Conservation (phyloP, 1,139 yeast species). For the Saccharomyces hybrid region DNA sequence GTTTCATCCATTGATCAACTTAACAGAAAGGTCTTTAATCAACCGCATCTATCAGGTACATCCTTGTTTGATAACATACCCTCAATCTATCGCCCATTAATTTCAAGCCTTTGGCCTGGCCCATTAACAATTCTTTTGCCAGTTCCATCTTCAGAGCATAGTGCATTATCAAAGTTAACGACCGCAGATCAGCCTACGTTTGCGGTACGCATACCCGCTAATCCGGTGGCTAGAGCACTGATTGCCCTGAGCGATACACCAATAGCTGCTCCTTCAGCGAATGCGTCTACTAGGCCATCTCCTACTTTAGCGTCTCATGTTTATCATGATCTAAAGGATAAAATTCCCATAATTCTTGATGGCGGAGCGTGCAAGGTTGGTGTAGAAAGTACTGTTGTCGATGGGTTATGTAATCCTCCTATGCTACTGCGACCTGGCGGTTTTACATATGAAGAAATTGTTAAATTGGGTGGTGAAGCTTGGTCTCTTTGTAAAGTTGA, state of each 20-base stretch:
- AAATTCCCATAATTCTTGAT: constrained; percentile 78
- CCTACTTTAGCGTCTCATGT: constrained; percentile 89
- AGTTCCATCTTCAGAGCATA: constrained; percentile 33
- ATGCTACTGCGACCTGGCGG: constrained; percentile 92
- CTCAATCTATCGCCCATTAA: constrained; percentile 49
- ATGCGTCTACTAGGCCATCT: constrained; percentile 90
- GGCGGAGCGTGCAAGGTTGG: constrained; percentile 92
- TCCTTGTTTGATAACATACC: constrained; percentile 45
- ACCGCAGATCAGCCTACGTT: constrained; percentile 85
- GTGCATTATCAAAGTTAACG: constrained; percentile 60
- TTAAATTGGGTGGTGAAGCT: constrained; percentile 48
- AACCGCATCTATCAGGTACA: constrained; percentile 12
- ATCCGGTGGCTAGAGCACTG: constrained; percentile 84
- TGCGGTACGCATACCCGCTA: constrained; percentile 82
- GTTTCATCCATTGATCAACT: constrained; percentile 72
- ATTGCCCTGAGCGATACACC: constrained; percentile 84
- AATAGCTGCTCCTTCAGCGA: constrained; percentile 95
- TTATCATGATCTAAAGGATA: constrained; percentile 63
- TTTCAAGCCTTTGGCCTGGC: constrained; percentile 86
- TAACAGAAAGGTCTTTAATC: constrained; percentile 40
- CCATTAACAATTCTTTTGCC: constrained; percentile 86
- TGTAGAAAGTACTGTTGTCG: constrained; percentile 87
- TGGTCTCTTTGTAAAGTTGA: constrained; percentile 65
- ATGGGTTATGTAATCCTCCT: constrained; percentile 81
- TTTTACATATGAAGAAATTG: constrained; percentile 67